phyloP scores from a whole-genome alignment of 148 eudicot species.

The Vaccinium darrowii region DNA sequence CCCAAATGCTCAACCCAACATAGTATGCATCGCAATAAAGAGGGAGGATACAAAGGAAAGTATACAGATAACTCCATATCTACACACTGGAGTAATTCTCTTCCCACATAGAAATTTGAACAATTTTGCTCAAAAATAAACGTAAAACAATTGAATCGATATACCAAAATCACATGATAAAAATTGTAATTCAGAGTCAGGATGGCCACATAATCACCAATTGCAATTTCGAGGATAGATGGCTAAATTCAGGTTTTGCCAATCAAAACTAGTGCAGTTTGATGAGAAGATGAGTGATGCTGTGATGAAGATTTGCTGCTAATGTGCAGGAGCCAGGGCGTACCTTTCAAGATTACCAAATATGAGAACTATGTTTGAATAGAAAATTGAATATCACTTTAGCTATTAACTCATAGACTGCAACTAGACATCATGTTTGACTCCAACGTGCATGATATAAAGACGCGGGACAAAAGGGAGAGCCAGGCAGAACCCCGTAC shows the following conservation, averaged over 20 bases:
- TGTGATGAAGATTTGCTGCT: neutral
- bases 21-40: neutral
- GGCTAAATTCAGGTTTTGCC: no score
- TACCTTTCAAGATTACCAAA: neutral
- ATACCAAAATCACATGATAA: no score
- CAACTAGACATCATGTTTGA: neutral
- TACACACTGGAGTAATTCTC: no score
- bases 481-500: conserved; percentile 67
- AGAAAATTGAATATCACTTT: neutral
- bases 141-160: neutral
- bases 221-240: neutral
- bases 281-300: neutral
- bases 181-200: neutral
- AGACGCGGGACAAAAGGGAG: conserved; percentile 24
- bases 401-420: neutral
- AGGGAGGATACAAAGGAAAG: neutral
- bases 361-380: no score
- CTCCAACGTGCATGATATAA: neutral
- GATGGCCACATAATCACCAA: neutral
- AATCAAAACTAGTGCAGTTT: neutral
- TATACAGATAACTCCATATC: neutral
- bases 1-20: neutral
- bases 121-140: no score
- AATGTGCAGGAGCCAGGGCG: no score
- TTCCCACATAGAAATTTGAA: no score